Evolutionary conservation across 768 basidiomycete species (phyloP).

Genomic region (Mycena belliarum): DNA sequence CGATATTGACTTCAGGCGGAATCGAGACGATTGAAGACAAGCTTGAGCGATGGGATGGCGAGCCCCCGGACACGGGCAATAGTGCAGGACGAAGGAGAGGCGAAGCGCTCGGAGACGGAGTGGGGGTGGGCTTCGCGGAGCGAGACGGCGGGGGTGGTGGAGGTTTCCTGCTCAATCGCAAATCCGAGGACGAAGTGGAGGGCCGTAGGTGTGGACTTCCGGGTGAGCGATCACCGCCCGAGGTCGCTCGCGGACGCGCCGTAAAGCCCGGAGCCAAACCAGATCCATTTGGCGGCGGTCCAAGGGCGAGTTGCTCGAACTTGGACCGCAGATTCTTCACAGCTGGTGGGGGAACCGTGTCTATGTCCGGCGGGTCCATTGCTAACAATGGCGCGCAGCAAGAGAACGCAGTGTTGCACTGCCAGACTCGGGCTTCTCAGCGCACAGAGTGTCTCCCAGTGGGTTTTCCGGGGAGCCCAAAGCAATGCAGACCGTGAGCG

Average conservation of each 20-base stretch:
- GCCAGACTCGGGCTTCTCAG: neutral
- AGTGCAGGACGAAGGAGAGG: slow-evolving; percentile 53
- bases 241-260: slow-evolving; percentile 43
- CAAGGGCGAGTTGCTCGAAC: slow-evolving; percentile 68
- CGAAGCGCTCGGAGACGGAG: slow-evolving; percentile 44
- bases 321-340: slow-evolving; percentile 70
- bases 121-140: slow-evolving; percentile 38
- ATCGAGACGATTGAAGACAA: slow-evolving; percentile 4
- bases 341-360: slow-evolving; percentile 57
- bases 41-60: slow-evolving; percentile 4
- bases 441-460: slow-evolving; percentile 9
- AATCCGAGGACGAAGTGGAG: slow-evolving; percentile 57
- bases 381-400: slow-evolving; percentile 8
- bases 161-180: slow-evolving; percentile 53
- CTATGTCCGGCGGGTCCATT: slow-evolving; percentile 38
- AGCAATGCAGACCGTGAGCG: neutral
- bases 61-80: slow-evolving; percentile 9
- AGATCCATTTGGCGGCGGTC: slow-evolving; percentile 27
- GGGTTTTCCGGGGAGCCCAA: neutral
- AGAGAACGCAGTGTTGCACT: slow-evolving; percentile 11
- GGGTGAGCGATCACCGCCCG: slow-evolving; percentile 26
- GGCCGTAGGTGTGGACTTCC: slow-evolving; percentile 39
- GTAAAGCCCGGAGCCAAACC: slow-evolving; percentile 26
- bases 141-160: slow-evolving; percentile 60
- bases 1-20: slow-evolving; percentile 1